phyloP scores from a whole-genome alignment of 495 filamentous ascomycete species.

The Neurospora sp. region DNA sequence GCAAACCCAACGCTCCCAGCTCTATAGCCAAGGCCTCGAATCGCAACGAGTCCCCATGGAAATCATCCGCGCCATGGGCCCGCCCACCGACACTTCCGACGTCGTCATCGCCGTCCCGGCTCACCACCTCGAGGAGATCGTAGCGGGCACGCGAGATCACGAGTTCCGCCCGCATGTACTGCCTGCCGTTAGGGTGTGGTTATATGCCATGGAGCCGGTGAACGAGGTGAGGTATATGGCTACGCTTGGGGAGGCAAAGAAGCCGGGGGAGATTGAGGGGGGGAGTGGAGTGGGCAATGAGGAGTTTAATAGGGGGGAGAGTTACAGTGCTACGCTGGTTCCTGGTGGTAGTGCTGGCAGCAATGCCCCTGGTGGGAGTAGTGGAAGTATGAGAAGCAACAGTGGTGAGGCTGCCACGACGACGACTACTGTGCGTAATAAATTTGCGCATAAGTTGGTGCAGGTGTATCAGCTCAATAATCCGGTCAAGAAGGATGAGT shows the following conservation, averaged over 20 bases:
- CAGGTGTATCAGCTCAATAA: conserved; percentile 45
- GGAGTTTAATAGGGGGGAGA: conserved; percentile 35
- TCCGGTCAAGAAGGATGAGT: conserved; percentile 30
- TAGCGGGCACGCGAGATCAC: conserved; percentile 31
- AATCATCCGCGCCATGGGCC: conserved; percentile 31
- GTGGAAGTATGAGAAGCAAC: too few relatives aligned
- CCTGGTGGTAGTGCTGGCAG: too few relatives aligned
- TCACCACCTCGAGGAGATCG: conserved; percentile 28
- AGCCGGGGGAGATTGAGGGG: conserved; percentile 31
- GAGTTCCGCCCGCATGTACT: conserved; percentile 37
- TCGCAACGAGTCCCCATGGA: conserved; percentile 41
- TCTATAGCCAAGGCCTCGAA: conserved; percentile 34
- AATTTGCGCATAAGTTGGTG: conserved; percentile 36
- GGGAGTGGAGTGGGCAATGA: conserved; percentile 32
- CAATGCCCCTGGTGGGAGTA: not conserved
- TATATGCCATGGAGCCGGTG: conserved; percentile 30
- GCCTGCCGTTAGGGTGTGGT: conserved; percentile 37
- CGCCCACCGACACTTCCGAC: conserved; percentile 36
- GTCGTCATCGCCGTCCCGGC: conserved; percentile 35
- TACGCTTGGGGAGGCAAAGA: conserved; percentile 26
- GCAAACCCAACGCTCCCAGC: conserved; percentile 14
- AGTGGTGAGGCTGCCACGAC: not conserved
- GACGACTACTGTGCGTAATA: not conserved
- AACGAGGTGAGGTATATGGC: conserved; percentile 41
- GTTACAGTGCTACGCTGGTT: not conserved